phyloP scores from a whole-genome alignment of 2,329 filamentous ascomycete species.

The Cercospora zeina region DNA sequence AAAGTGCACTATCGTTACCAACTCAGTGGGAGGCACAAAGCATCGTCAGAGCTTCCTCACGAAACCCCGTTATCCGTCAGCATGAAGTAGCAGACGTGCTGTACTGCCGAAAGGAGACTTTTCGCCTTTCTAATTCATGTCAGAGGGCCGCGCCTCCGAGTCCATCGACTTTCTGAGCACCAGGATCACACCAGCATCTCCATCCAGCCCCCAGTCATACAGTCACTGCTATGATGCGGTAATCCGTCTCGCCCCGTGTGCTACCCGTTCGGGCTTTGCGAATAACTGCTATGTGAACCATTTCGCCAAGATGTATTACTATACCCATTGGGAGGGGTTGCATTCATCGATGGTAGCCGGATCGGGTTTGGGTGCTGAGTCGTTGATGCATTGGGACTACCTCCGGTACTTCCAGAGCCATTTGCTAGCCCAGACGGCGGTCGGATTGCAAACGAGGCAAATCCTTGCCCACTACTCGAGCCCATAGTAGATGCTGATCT shows the following conservation, averaged over 20 bases:
- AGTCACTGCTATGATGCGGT: not conserved
- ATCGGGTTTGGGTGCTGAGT: conserved; percentile 15
- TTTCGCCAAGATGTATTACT: conserved; percentile 18
- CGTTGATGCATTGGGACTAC: conserved; percentile 2
- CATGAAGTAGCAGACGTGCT: conserved; percentile 12
- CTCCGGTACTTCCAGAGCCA: conserved; percentile 5
- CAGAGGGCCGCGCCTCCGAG: not conserved
- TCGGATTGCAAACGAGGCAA: conserved; percentile 19
- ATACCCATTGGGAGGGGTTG: conserved; percentile 16
- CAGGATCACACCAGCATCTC: conserved; percentile 1
- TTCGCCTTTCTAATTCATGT: not conserved
- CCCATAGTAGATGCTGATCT: conserved; percentile 18
- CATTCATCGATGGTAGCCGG: conserved; percentile 21
- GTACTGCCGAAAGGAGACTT: conserved; percentile 2
- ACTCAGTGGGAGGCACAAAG: not conserved
- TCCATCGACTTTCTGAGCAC: not conserved
- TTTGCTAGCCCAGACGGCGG: conserved; percentile 17
- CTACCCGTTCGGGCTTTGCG: conserved; percentile 22
- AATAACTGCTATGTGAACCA: conserved; percentile 20
- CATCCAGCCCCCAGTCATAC: not conserved
- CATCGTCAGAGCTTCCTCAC: conserved; percentile 6
- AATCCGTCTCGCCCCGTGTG: not conserved
- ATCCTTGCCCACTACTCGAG: conserved; percentile 6
- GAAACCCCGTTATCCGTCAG: conserved; percentile 1
- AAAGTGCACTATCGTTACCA: not conserved